phyloP scores from a whole-genome alignment of 2,329 filamentous ascomycete species.

The Aspergillus hiratsukae region DNA sequence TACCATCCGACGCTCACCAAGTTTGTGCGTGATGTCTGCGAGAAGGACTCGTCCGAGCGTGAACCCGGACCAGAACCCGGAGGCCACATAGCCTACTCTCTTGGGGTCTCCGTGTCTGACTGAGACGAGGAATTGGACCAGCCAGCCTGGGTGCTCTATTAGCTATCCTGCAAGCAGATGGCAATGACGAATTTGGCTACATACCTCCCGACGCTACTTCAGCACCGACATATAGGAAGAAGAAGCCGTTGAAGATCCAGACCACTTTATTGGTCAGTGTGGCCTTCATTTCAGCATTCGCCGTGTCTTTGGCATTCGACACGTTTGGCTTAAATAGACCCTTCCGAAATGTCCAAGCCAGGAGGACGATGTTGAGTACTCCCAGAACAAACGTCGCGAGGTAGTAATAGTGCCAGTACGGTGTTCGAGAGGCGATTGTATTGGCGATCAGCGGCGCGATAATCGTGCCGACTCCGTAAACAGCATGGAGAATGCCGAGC shows the following conservation, averaged over 20 bases:
- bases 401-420: slow-evolving; percentile 21
- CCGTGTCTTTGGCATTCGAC: slow-evolving; percentile 14
- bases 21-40: slow-evolving; percentile 19
- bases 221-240: slow-evolving; percentile 21
- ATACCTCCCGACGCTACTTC: slow-evolving; percentile 22
- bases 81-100: slow-evolving; percentile 22
- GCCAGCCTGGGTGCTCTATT: slow-evolving; percentile 13
- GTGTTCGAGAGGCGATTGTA: slow-evolving; percentile 17
- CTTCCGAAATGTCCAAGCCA: slow-evolving; percentile 17
- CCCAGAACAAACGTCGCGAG: slow-evolving; percentile 14
- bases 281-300: slow-evolving; percentile 15
- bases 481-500: slow-evolving; percentile 20
- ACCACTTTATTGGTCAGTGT: slow-evolving; percentile 15
- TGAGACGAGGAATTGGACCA: slow-evolving; percentile 21
- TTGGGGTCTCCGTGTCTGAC: slow-evolving; percentile 19
- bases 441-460: slow-evolving; percentile 19
- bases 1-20: slow-evolving; percentile 21
- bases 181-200: neutral
- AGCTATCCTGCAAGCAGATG: neutral
- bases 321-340: slow-evolving; percentile 19
- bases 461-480: slow-evolving; percentile 20
- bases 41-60: slow-evolving; percentile 18
- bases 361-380: slow-evolving; percentile 9
- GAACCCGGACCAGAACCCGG: slow-evolving; percentile 21
- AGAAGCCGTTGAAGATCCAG: slow-evolving; percentile 22